Evolutionary conservation across 768 basidiomycete genomes (phyloP).

Genomic region (Tulasnella calospora): DNA sequence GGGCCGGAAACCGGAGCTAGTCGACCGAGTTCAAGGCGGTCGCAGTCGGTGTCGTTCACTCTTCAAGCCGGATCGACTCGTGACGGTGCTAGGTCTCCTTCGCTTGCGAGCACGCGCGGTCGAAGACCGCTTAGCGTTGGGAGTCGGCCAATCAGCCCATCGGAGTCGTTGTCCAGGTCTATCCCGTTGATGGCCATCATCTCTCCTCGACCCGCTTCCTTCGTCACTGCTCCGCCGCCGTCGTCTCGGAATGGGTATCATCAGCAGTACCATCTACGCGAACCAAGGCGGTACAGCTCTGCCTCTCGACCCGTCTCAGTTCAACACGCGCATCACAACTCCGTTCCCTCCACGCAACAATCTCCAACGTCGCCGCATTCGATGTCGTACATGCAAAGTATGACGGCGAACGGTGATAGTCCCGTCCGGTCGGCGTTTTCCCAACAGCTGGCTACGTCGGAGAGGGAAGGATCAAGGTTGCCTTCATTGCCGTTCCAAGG

Average conservation of each 20-base stretch:
- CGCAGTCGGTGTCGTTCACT: constrained; percentile 19
- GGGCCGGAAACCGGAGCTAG: background rate
- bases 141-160: background rate
- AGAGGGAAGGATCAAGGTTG: background rate
- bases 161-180: background rate
- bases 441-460: background rate
- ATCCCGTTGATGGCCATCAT: constrained; percentile 25
- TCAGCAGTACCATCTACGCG: constrained; percentile 13
- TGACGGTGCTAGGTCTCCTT: background rate
- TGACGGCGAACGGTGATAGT: background rate
- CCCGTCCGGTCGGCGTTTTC: background rate
- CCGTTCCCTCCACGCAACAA: background rate
- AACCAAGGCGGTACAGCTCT: constrained; percentile 19
- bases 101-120: background rate
- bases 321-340: too few species aligned
- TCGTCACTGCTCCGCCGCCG: background rate
- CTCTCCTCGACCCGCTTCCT: constrained; percentile 21
- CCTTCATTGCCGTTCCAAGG: constrained; percentile 22
- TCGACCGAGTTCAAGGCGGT: constrained; percentile 17
- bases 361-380: constrained; percentile 7
- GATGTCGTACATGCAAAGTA: background rate
- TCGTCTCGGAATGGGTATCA: background rate
- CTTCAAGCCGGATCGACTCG: background rate
- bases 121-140: constrained; percentile 14
- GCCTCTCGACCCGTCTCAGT: background rate